These are phyloP conservation scores for Balansia obtecta DNA, from an alignment of 2,329 filamentous ascomycete species.

Conservation along the genomic window DNA sequence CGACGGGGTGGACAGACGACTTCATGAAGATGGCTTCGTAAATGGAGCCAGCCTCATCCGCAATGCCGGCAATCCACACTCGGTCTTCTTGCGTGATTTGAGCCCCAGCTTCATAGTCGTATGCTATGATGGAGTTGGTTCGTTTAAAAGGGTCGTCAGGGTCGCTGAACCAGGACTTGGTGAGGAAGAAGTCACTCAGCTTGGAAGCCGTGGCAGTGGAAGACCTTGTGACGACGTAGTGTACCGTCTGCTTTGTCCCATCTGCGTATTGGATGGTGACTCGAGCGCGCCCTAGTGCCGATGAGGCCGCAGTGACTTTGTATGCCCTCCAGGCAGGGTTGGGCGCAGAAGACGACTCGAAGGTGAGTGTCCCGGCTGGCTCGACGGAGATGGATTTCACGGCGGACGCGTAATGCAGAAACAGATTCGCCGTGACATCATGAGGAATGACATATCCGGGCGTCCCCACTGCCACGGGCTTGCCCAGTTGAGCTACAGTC, in stretches of 20 bases:
- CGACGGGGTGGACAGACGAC: slow-evolving; percentile 35
- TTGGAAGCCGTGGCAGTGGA: slow-evolving; percentile 30
- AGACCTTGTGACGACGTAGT: slow-evolving; percentile 42
- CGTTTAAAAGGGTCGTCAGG: slow-evolving; percentile 40
- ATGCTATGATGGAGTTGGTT: slow-evolving; percentile 42
- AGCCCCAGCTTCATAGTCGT: slow-evolving; percentile 34
- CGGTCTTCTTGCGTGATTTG: slow-evolving; percentile 34
- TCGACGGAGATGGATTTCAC: slow-evolving; percentile 27
- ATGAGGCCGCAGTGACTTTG: slow-evolving; percentile 27
- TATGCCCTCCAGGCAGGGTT: slow-evolving; percentile 19
- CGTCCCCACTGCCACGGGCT: slow-evolving; percentile 37
- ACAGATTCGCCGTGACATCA: slow-evolving; percentile 32
- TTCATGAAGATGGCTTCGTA: slow-evolving; percentile 44
- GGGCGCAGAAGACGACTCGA: slow-evolving; percentile 14
- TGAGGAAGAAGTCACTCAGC: slow-evolving; percentile 41
- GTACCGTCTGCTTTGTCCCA: slow-evolving; percentile 36
- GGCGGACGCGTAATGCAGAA: slow-evolving; percentile 26
- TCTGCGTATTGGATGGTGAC: slow-evolving; percentile 35
- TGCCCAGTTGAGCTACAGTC: slow-evolving; percentile 27
- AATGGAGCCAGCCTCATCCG: slow-evolving; percentile 46
- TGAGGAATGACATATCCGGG: slow-evolving; percentile 42
- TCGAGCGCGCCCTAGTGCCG: slow-evolving; percentile 36
- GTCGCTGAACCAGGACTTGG: slow-evolving; percentile 37
- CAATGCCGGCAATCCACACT: slow-evolving; percentile 47
- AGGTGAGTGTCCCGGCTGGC: slow-evolving; percentile 24